These are phyloP conservation scores for Leccinellum rugosiceps DNA, from an alignment of 768 basidiomycete species.

Conservation along the genomic window DNA sequence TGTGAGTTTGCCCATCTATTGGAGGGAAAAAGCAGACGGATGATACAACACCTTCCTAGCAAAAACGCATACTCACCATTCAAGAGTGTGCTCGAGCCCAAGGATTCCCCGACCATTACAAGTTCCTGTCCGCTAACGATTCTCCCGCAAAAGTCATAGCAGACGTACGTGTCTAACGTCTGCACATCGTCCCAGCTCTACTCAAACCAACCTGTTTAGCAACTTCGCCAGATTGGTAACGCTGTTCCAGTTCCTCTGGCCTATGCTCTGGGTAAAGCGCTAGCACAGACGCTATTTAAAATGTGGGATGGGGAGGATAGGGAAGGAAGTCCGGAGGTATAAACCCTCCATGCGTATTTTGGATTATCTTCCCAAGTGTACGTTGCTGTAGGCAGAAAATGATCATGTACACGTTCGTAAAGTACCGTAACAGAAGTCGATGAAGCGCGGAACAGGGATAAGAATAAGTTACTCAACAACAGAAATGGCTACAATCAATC, in stretches of 20 bases:
- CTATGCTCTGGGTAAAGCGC: slow-evolving; percentile 51
- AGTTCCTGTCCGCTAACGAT: slow-evolving; percentile 51
- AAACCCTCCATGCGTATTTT: background rate
- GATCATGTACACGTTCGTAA: slow-evolving; percentile 1
- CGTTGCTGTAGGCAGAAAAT: background rate
- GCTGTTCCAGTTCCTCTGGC: slow-evolving; percentile 74
- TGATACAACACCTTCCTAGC: slow-evolving; percentile 37
- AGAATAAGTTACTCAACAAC: slow-evolving; percentile 12
- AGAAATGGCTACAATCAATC: background rate
- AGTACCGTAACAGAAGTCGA: background rate
- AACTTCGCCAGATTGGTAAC: slow-evolving; percentile 76
- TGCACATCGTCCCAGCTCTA: background rate
- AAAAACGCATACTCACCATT: slow-evolving; percentile 67
- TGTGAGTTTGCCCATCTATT: slow-evolving; percentile 26
- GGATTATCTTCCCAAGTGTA: background rate
- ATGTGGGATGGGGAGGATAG: slow-evolving; percentile 44
- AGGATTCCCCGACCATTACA: slow-evolving; percentile 72
- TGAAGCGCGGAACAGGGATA: slow-evolving; percentile 1
- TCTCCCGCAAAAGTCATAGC: slow-evolving; percentile 33
- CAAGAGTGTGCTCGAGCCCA: slow-evolving; percentile 71
- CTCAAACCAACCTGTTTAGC: slow-evolving; percentile 38
- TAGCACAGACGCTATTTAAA: slow-evolving; percentile 44
- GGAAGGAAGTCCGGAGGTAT: slow-evolving; percentile 44
- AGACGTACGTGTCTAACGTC: slow-evolving; percentile 45
- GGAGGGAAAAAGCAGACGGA: background rate